Evolutionary conservation across 768 basidiomycete species (phyloP).

Genomic region (Stropharia rugosoannulata): DNA sequence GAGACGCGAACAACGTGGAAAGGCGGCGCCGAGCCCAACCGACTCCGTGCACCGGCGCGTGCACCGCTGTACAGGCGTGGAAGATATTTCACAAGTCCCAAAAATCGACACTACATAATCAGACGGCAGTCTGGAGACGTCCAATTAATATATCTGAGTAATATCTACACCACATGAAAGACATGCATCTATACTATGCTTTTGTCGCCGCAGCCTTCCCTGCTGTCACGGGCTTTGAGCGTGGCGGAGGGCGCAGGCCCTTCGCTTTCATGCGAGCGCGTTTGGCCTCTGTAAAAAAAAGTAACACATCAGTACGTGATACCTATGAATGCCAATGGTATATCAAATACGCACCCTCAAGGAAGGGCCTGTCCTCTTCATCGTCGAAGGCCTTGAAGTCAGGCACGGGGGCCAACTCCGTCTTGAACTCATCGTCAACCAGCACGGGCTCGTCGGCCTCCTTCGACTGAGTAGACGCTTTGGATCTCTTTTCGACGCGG

Average conservation of each 20-base stretch:
- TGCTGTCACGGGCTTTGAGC: conserved; percentile 31
- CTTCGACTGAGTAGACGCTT: conserved; percentile 29
- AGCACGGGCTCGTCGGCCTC: conserved; percentile 28
- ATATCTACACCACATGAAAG: background rate
- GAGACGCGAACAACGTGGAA: no score
- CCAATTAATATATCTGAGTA: background rate
- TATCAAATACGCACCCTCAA: conserved; percentile 64
- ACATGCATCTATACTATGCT: conserved; percentile 16
- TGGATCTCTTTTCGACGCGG: conserved; percentile 83
- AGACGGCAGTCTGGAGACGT: background rate
- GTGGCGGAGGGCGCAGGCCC: conserved; percentile 65
- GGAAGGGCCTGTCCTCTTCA: conserved; percentile 73
- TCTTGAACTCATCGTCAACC: conserved; percentile 29
- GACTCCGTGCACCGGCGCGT: no score
- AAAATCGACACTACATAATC: background rate
- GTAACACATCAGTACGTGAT: conserved; percentile 7
- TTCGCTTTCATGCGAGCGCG: conserved; percentile 75
- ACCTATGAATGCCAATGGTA: conserved; percentile 3
- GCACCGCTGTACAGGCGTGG: no score
- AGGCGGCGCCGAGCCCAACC: no score
- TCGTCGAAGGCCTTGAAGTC: conserved; percentile 62
- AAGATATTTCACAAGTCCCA: no score
- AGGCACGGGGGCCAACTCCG: conserved; percentile 21
- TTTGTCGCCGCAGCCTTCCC: conserved; percentile 22
- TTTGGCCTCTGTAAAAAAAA: conserved; percentile 57